Evolutionary conservation across 371 early-diverging fungal genomes (phyloP), one percentile per base, ranked within the genome.

Genomic region (Saksenaea oblongispora): DNA sequence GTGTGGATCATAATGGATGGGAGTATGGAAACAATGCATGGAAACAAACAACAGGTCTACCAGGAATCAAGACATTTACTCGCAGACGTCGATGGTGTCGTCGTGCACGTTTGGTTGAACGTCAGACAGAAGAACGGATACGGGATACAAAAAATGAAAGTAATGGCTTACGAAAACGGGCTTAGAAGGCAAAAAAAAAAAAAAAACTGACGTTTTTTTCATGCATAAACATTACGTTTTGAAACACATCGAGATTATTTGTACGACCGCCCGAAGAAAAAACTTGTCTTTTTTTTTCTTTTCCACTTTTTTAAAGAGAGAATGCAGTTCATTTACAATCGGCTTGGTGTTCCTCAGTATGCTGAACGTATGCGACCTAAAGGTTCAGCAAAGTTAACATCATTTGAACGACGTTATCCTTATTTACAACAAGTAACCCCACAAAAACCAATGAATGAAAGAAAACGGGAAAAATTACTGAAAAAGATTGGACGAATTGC

Each of bases 1-100:
- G 71, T 27, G 70, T 80, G 9, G 80, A 80, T 56, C 73, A 69
- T 11, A 73, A 80, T 63, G 80, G 80, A 0, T 80, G 80, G 80
- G 72, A 75, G 31, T 80, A 80, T n/a, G 71, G 76, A 9, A 80
- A 80, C 55, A 80, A 80, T 65, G 78, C 80, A 1, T 80, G 80
- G 80, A 69, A 80, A 57, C 72, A 73, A 28, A 35, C 67, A 14
- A 72, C 58, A 34, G 78, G 78, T 15, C 55, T 65, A 35, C 72
- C 78, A 26, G 76, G 74, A 4, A 67, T 80, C 42, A 72, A 75
- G 22, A 77, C 75, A n/a, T 80, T 77, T 59, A 80, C 80, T 0
- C 67, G 80, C 54, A 66, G 76, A 42, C 68, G 80, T 34, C 68
- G 73, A 8, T 80, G 80, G 80, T 80, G 78, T 59, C 66, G 80